Evolutionary conservation across 441 rosid species (phyloP).

Genomic region (California macrophylla): DNA sequence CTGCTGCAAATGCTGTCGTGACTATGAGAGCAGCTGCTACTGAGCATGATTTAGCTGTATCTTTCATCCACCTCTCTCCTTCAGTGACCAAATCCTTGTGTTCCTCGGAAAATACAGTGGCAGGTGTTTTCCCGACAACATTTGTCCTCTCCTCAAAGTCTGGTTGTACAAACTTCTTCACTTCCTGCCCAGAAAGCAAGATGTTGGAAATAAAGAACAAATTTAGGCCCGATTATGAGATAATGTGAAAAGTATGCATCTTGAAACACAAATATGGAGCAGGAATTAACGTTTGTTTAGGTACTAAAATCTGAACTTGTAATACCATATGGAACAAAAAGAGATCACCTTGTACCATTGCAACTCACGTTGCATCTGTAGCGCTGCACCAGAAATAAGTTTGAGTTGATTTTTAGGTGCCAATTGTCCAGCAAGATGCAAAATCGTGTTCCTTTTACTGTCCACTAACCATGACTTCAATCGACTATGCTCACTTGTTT

Average conservation of each 20-base stretch:
- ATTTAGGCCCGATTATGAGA: background rate
- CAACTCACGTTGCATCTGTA: constrained; percentile 44
- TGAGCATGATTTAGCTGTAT: constrained; percentile 16
- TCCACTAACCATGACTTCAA: constrained; percentile 22
- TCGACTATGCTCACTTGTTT: constrained; percentile 22
- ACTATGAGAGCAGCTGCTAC: constrained; percentile 31
- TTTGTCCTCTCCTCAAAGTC: background rate
- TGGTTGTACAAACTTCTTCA: constrained; percentile 1
- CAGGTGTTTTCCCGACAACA: background rate
- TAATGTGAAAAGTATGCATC: background rate
- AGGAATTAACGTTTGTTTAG: background rate
- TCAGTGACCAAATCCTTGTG: background rate
- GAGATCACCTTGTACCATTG: constrained; percentile 40
- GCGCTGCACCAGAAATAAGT: constrained; percentile 32
- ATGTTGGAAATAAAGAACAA: background rate
- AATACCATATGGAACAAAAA: background rate
- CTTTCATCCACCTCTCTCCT: background rate
- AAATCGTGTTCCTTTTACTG: constrained; percentile 22
- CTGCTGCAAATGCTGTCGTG: constrained; percentile 30
- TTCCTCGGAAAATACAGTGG: background rate
- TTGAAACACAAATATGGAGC: background rate
- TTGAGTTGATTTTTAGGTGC: constrained; percentile 31
- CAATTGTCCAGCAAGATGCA: constrained; percentile 35
- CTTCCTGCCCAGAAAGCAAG: background rate
- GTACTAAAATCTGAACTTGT: background rate